Evolutionary conservation across 2,329 filamentous ascomycete genomes (phyloP), one percentile per base, ranked within the genome.

Genomic region (Zalaria sp.): DNA sequence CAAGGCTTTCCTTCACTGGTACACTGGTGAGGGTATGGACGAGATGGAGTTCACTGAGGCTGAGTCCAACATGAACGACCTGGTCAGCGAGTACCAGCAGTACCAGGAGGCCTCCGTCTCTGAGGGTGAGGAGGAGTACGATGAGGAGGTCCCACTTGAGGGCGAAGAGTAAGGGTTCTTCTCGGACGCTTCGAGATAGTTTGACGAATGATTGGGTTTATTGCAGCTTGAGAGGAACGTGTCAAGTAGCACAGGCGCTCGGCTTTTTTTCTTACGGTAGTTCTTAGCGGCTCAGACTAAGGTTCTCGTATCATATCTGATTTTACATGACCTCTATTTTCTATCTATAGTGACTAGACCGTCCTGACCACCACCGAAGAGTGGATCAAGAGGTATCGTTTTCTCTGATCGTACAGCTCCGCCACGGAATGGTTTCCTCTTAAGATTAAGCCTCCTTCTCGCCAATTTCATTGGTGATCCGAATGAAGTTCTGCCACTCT

Each of bases 1-100:
- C 73, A 98, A 96, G 84, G 91, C 91, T 81, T 98, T 98, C 87
- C 85, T 98, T 79, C 91, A 96, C 77, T 98, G 91, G 91, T 98
- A 98, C 75, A 98, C 91, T 79, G 88, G 88, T 63, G 91, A 98
- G 79, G 91, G 91, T 73, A 98, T 98, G 91, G 91, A 98, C 72
- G 91, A 98, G 82, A 96, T 98, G 91, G 91, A 98, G 75, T 98
- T 98, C 77, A 98, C 91, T 64, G 91, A 98, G 79, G 91, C 91
- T 57, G 91, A 98, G 81, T 93, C 85, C 72, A 98, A 98, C 78
- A 96, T 98, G 91, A 96, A 98, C 76, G 91, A 98, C 69, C 75
- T 98, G 63, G 89, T 98, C 59, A 93, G 87, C 48, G 91, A 98
- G 71, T 98, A 98, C 77, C 91, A 96, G 79, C 91, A 98, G 71